Percentiles rank a stretch among this genome's conserved stretches.
These are phyloP conservation scores for Cutaneotrichosporon mucoides DNA, from an alignment of 1,284 basidiomycete species.

Conservation along the genomic window DNA sequence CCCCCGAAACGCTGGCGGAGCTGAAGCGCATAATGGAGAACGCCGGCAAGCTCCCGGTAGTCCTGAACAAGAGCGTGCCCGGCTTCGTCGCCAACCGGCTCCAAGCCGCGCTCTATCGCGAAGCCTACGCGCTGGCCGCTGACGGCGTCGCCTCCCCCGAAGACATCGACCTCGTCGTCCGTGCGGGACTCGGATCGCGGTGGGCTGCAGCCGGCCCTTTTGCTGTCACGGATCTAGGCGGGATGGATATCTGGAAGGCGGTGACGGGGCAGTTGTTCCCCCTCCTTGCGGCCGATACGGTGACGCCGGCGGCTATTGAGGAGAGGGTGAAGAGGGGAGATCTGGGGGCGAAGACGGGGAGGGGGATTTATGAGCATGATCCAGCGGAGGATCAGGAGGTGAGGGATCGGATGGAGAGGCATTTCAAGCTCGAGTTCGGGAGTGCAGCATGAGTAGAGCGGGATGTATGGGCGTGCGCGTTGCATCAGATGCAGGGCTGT, in stretches of 20 bases:
- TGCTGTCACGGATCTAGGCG: constrained; percentile 12
- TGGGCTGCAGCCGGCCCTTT: constrained; percentile 16
- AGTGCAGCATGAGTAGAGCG: too few species aligned
- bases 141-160: constrained; percentile 12
- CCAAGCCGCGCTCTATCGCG: constrained; percentile 14
- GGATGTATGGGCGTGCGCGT: too few species aligned
- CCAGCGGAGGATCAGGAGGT: constrained; percentile 2
- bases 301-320: constrained; percentile 7
- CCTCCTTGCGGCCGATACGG: constrained; percentile 1
- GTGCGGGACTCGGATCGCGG: constrained; percentile 7
- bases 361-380: constrained; percentile 10
- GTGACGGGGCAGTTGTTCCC: constrained; percentile 13
- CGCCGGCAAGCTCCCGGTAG: constrained; percentile 14
- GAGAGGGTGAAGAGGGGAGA: constrained; percentile 1
- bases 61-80: constrained; percentile 7
- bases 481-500: too few species aligned
- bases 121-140: constrained; percentile 10
- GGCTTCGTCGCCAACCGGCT: constrained; percentile 18
- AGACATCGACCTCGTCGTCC: constrained; percentile 14
- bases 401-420: constrained; percentile 5
- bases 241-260: constrained; percentile 15
- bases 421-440: constrained; percentile 14
- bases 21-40: neutral
- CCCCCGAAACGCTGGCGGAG: constrained; percentile 1
- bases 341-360: constrained; percentile 11